Conservation (phyloP, 257 asterid species). For the Gentiana dahurica region DNA sequence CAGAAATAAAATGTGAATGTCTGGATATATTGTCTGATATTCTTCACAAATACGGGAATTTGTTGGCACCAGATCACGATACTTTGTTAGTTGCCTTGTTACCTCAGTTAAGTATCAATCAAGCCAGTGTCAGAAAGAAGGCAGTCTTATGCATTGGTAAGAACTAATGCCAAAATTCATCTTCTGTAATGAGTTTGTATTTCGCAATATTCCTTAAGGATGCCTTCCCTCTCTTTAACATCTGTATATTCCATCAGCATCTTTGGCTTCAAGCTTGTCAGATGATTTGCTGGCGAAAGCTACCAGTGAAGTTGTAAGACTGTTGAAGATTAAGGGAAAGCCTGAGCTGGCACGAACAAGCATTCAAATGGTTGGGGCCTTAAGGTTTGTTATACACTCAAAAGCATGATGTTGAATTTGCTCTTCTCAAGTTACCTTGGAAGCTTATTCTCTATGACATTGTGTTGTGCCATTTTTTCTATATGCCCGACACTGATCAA, state of each 20-base stretch:
- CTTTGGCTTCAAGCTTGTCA: slow-evolving; percentile 93
- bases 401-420: too few relatives aligned
- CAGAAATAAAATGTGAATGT: slow-evolving; percentile 95
- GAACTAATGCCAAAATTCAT: slow-evolving; percentile 9
- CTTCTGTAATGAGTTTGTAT: background rate
- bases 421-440: background rate
- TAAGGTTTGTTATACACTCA: slow-evolving; percentile 41
- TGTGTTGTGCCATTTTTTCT: background rate
- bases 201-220: background rate
- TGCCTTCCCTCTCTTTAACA: too few relatives aligned
- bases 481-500: background rate
- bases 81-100: slow-evolving; percentile 57
- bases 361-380: slow-evolving; percentile 98
- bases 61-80: slow-evolving; percentile 82
- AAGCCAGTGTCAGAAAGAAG: slow-evolving; percentile 95
- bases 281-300: slow-evolving; percentile 94
- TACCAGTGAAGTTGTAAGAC: slow-evolving; percentile 67
- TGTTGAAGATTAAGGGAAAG: slow-evolving; percentile 55
- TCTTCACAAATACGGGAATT: slow-evolving; percentile 93
- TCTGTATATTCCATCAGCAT: slow-evolving; percentile 45
- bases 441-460: background rate
- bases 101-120: slow-evolving; percentile 82
- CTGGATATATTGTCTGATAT: slow-evolving; percentile 91
- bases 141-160: slow-evolving; percentile 92
- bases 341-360: slow-evolving; percentile 86